Percentiles rank a stretch among this genome's conserved stretches.
These are phyloP conservation scores for Sarcodon sp. DNA, from an alignment of 768 basidiomycete genomes.

Conservation along the genomic window DNA sequence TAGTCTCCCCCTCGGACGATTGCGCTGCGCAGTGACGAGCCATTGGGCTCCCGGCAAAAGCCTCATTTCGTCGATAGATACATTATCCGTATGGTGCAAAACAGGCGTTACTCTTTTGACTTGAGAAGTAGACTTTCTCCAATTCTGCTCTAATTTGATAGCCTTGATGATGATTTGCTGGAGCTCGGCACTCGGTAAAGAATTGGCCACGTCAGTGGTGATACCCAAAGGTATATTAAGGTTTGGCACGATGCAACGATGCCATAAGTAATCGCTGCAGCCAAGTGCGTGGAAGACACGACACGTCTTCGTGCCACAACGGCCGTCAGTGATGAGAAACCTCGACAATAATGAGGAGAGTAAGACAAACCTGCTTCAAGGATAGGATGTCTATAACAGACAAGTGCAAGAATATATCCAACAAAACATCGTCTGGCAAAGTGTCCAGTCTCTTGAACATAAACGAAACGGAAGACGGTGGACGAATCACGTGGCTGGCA, in stretches of 20 bases:
- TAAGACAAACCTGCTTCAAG: slow-evolving; percentile 30
- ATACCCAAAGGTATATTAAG: slow-evolving; percentile 28
- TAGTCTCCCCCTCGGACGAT: slow-evolving; percentile 13
- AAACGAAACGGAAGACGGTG: slow-evolving; percentile 2
- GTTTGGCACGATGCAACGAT: slow-evolving; percentile 8
- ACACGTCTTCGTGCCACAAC: slow-evolving; percentile 36
- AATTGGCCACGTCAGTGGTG: slow-evolving; percentile 17
- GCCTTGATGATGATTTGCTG: slow-evolving; percentile 28
- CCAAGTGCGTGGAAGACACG: slow-evolving; percentile 44
- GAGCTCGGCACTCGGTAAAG: slow-evolving; percentile 26
- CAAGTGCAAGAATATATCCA: slow-evolving; percentile 22
- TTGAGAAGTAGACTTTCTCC: slow-evolving; percentile 24
- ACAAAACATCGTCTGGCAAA: slow-evolving; percentile 32
- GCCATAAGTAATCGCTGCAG: slow-evolving; percentile 43
- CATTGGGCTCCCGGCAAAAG: slow-evolving; percentile 33
- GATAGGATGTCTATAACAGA: slow-evolving; percentile 28
- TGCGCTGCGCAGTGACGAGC: slow-evolving; percentile 30
- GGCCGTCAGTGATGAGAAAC: background rate
- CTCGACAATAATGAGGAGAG: background rate
- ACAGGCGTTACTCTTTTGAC: slow-evolving; percentile 26
- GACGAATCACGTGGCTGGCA: slow-evolving; percentile 2
- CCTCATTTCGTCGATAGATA: slow-evolving; percentile 31
- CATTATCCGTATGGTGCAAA: slow-evolving; percentile 16
- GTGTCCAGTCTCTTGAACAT: slow-evolving; percentile 13
- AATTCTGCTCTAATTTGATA: slow-evolving; percentile 37